Evolutionary conservation across 1,284 basidiomycete species (phyloP).

Genomic region (Cryptococcus wingfieldii): DNA sequence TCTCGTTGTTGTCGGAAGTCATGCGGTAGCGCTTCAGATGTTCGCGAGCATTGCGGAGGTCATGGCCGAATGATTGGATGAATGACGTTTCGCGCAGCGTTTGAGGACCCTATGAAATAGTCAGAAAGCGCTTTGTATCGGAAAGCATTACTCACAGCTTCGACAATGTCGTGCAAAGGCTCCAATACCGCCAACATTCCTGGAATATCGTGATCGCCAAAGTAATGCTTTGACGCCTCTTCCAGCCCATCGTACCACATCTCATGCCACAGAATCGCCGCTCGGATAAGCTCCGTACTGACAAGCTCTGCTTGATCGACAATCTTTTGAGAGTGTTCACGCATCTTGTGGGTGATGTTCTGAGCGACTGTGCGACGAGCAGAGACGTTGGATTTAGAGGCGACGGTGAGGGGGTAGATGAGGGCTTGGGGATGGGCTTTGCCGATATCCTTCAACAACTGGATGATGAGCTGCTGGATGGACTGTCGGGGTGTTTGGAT

Average conservation of each 20-base stretch:
- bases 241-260: slow-evolving; percentile 98
- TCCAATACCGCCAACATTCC: slow-evolving; percentile 96
- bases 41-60: slow-evolving; percentile 90
- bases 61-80: slow-evolving; percentile 88
- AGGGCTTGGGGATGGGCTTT: slow-evolving; percentile 96
- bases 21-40: slow-evolving; percentile 81
- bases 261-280: slow-evolving; percentile 98
- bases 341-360: slow-evolving; percentile 88
- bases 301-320: slow-evolving; percentile 92
- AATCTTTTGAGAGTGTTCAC: slow-evolving; percentile 81
- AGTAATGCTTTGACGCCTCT: slow-evolving; percentile 94
- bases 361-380: slow-evolving; percentile 79
- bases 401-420: slow-evolving; percentile 96
- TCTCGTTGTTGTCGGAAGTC: slow-evolving; percentile 80
- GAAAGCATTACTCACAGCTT: slow-evolving; percentile 59
- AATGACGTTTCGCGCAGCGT: slow-evolving; percentile 95
- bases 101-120: slow-evolving; percentile 63
- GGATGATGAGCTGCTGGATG: slow-evolving; percentile 85
- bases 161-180: slow-evolving; percentile 89
- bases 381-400: slow-evolving; percentile 88
- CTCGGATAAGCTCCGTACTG: slow-evolving; percentile 91
- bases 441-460: slow-evolving; percentile 86
- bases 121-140: neutral
- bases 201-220: slow-evolving; percentile 97
- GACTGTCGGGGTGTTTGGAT: slow-evolving; percentile 90